Conservation (phyloP, 2,329 filamentous ascomycete species). For the Graphilbum sp. region DNA sequence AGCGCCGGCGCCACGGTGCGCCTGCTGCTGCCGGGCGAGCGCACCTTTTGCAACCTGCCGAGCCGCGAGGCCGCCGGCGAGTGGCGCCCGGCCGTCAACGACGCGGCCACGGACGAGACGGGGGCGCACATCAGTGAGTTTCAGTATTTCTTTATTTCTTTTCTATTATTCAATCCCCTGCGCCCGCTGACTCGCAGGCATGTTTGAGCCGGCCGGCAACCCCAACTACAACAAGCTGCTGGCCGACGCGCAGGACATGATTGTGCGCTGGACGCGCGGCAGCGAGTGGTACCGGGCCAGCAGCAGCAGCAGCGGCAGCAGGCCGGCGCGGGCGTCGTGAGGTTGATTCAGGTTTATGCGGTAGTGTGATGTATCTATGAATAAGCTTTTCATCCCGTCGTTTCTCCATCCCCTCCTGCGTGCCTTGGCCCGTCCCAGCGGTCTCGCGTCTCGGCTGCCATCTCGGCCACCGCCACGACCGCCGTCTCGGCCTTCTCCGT, state of each 20-base stretch:
- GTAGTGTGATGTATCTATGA: no score
- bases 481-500: no score
- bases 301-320: slow-evolving; percentile 3
- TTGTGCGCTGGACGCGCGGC: slow-evolving; percentile 47
- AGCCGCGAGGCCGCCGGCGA: slow-evolving; percentile 24
- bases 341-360: no score
- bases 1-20: background rate
- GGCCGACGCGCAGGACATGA: slow-evolving; percentile 46
- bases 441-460: no score
- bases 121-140: slow-evolving; percentile 57
- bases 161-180: background rate
- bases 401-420: no score
- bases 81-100: slow-evolving; percentile 63
- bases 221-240: slow-evolving; percentile 54
- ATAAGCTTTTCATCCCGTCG: no score
- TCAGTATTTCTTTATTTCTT: background rate
- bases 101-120: slow-evolving; percentile 63
- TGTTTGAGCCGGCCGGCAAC: slow-evolving; percentile 61
- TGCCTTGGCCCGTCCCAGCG: no score
- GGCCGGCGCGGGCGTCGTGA: no score
- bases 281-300: slow-evolving; percentile 52
- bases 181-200: slow-evolving; percentile 30
- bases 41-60: slow-evolving; percentile 83
- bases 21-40: slow-evolving; percentile 44
- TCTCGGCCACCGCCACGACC: no score